Base-by-base conservation (phyloP, 306 rosid species). In the Begonia peltatifolia region DNA sequence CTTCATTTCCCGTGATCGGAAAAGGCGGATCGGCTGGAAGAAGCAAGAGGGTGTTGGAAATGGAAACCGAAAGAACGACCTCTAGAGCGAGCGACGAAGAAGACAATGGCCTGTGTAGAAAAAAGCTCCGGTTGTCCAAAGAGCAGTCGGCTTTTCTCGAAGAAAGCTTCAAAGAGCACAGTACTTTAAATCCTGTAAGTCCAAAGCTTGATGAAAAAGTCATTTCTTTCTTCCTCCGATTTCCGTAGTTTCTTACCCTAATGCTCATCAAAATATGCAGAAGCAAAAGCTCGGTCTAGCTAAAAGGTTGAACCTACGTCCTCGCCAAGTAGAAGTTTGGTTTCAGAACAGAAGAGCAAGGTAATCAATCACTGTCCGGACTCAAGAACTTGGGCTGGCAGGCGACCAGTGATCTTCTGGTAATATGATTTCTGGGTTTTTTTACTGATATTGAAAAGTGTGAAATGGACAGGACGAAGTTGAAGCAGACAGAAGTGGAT, bases 311-410 rank as follows among this genome's bases (percentile, higher is more conserved):
- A 87, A 77, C 63, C 99, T 92, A 20, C 86, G 93, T 60, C 94
- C 99, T 1, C 85, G 99, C n/a, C 99, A 92, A 63, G 99, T 92
- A 4, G 99, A 92, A 66, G 99, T 92, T 4, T 92, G 99, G 99
- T 92, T 92, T 70, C 99, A 92, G 67, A 92, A 92, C 52, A 76
- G 99, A 77, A 83, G 99, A 69, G 99, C 99, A 56, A 92, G 99
- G 99, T 90, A 46, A 16, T 14, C 11, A 41, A 9, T 56, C 41
- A 10, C 12, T 38, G 2, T 25, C 8, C 41, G 2, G 1, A 8
- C 13, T 20, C 49, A 16, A 6, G 9, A 49, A 49, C 42, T 22
- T 60, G 9, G 18, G 18, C 6, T 25, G 4, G 4, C 35, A 1
- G 35, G 35, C 1, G 35, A 1, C 35, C 35, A 3, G 1, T 6